Evolutionary conservation across 129 eudicot species (phyloP).

Genomic region (Centrapalus pauciflorus): DNA sequence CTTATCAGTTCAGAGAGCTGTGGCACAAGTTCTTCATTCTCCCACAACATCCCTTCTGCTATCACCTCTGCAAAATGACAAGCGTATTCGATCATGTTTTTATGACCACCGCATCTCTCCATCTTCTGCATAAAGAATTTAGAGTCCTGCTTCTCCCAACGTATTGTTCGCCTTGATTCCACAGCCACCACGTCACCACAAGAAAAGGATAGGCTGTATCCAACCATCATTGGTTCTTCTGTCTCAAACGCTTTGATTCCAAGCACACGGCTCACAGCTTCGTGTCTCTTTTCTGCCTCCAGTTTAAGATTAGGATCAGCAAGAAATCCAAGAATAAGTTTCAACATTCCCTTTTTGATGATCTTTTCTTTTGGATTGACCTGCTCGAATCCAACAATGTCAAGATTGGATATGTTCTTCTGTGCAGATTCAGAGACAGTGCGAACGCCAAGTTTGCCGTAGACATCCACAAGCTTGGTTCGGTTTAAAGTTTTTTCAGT

Average conservation of each 20-base stretch:
- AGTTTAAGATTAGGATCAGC: slow-evolving; percentile 22
- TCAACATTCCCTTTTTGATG: slow-evolving; percentile 33
- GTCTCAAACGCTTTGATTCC: slow-evolving; percentile 37
- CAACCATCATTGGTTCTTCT: slow-evolving; percentile 20
- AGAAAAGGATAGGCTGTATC: slow-evolving; percentile 28
- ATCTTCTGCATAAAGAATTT: slow-evolving; percentile 37
- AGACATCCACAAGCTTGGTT: slow-evolving; percentile 33
- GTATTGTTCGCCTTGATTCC: slow-evolving; percentile 29
- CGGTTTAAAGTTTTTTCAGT: slow-evolving; percentile 20
- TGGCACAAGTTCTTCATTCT: slow-evolving; percentile 36
- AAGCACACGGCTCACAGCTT: slow-evolving; percentile 28
- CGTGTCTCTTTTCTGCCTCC: slow-evolving; percentile 33
- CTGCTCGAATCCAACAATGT: not conserved
- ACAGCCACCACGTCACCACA: slow-evolving; percentile 26
- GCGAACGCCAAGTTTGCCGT: slow-evolving; percentile 38
- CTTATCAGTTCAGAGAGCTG: slow-evolving; percentile 43
- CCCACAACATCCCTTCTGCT: slow-evolving; percentile 59
- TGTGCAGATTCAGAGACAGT: slow-evolving; percentile 38
- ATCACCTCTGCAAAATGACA: slow-evolving; percentile 38
- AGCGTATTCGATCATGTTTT: slow-evolving; percentile 36
- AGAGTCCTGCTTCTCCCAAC: slow-evolving; percentile 50
- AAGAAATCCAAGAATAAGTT: slow-evolving; percentile 47
- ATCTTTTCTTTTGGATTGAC: slow-evolving; percentile 24
- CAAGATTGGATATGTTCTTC: slow-evolving; percentile 20
- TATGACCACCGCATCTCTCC: slow-evolving; percentile 19